Percentiles rank a stretch among this genome's conserved stretches.
These are phyloP conservation scores for Pythium diclinum DNA, from an alignment of 352 stramenopile genomes.

Conservation along the genomic window DNA sequence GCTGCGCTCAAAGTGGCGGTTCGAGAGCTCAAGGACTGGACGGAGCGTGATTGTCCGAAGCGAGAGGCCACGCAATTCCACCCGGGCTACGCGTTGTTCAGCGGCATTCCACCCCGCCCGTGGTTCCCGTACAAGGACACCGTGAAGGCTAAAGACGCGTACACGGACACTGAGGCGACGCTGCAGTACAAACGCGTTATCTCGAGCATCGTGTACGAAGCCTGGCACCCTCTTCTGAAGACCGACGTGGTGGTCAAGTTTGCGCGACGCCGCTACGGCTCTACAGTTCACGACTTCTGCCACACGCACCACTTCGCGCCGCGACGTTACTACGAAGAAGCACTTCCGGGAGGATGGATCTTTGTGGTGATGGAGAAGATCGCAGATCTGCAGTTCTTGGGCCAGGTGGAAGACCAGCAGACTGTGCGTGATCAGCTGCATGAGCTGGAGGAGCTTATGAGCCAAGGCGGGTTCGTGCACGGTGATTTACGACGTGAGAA, in stretches of 20 bases:
- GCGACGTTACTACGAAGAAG: constrained; percentile 16
- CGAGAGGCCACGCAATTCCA: background rate
- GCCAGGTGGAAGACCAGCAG: constrained; percentile 10
- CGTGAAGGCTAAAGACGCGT: background rate
- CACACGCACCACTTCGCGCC: background rate
- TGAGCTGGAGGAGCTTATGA: background rate
- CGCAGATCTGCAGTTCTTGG: background rate
- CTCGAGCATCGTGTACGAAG: background rate
- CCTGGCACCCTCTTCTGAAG: constrained; percentile 11
- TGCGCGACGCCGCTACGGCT: constrained; percentile 19
- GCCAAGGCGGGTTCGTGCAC: background rate
- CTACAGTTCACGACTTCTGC: constrained; percentile 21
- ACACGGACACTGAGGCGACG: background rate
- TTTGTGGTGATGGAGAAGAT: constrained; percentile 33
- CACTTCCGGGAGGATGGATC: constrained; percentile 22
- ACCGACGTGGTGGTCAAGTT: constrained; percentile 29
- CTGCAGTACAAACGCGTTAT: background rate
- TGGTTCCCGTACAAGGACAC: constrained; percentile 30
- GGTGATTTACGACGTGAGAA: background rate
- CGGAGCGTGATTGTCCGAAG: background rate
- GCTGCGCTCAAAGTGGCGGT: background rate
- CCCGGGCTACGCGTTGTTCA: background rate
- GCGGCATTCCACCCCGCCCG: constrained; percentile 13
- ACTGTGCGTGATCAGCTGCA: background rate
- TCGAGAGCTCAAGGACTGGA: background rate